These are phyloP conservation scores for Copromyces sp. DNA, from an alignment of 495 filamentous ascomycete species.

Conservation along the genomic window DNA sequence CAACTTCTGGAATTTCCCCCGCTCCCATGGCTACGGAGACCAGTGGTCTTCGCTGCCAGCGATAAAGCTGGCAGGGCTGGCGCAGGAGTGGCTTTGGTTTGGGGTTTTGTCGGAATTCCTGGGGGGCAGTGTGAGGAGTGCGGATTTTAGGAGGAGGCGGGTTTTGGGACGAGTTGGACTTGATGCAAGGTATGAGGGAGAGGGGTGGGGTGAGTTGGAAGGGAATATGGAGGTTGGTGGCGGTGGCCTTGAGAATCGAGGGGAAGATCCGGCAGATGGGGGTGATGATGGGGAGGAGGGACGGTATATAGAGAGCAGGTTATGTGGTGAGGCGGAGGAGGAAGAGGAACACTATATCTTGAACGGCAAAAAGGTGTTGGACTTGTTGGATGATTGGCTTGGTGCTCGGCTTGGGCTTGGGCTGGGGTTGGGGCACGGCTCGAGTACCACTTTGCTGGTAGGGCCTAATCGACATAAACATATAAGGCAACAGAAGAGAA, in stretches of 20 bases:
- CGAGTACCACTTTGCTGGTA: neutral
- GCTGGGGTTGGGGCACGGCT: neutral
- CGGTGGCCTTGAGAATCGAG: neutral
- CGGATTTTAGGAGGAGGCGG: neutral
- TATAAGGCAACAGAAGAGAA: neutral
- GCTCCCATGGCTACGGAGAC: constrained; percentile 15
- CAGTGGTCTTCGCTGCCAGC: constrained; percentile 17
- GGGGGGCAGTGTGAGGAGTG: constrained; percentile 1
- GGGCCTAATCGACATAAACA: neutral
- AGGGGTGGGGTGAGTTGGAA: neutral
- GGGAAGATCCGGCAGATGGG: neutral
- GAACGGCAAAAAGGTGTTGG: neutral
- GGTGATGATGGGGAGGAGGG: neutral
- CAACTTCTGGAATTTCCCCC: constrained; percentile 19
- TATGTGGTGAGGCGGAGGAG: neutral
- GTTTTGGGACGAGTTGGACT: neutral
- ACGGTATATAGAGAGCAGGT: neutral
- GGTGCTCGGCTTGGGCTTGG: neutral
- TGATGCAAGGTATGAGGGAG: neutral
- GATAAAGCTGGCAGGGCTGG: constrained; percentile 12
- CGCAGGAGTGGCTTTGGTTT: constrained; percentile 20
- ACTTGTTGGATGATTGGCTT: neutral
- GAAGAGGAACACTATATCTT: neutral
- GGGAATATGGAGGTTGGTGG: neutral
- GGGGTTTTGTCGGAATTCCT: constrained; percentile 18